Evolutionary conservation across 208 protist genomes (phyloP).

Genomic region (Leishmania turanica): DNA sequence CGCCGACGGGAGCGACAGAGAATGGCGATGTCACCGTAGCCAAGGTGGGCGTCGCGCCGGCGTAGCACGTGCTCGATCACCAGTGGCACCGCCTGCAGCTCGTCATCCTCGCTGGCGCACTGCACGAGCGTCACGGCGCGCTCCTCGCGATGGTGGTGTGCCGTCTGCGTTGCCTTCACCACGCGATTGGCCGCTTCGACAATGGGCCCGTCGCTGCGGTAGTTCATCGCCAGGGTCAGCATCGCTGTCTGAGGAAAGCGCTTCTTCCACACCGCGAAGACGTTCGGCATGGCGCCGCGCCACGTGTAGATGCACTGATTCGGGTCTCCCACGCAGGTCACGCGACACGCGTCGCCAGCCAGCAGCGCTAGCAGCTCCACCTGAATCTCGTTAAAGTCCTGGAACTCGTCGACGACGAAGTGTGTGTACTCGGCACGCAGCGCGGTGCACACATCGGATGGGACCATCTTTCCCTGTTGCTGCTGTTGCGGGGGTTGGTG

Average conservation of each 20-base stretch:
- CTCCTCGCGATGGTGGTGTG: conserved; percentile 45
- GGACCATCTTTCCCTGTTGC: conserved; percentile 3
- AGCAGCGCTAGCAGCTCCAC: conserved; percentile 82
- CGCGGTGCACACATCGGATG: conserved; percentile 37
- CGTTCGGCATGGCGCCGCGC: conserved; percentile 74
- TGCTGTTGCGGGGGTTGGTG: background rate
- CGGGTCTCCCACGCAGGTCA: conserved; percentile 89
- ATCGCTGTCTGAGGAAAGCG: conserved; percentile 70
- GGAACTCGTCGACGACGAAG: conserved; percentile 91
- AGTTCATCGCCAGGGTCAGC: conserved; percentile 72
- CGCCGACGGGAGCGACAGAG: conserved; percentile 71
- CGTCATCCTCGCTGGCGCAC: conserved; percentile 42
- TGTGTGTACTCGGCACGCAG: conserved; percentile 72
- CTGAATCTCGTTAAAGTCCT: conserved; percentile 90
- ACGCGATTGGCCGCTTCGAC: conserved; percentile 66
- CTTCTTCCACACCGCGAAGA: conserved; percentile 68
- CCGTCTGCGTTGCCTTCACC: conserved; percentile 44
- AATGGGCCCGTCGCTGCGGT: conserved; percentile 78
- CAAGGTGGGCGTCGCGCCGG: conserved; percentile 32
- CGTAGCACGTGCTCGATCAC: conserved; percentile 55
- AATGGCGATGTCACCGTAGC: conserved; percentile 78
- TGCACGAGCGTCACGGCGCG: conserved; percentile 37
- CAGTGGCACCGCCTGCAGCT: conserved; percentile 42
- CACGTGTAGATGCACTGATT: conserved; percentile 92
- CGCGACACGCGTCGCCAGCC: conserved; percentile 76